A percentile compares a stretch with the other conserved stretches of the same genome.
Conservation (phyloP, 805 yeast species). For the Candida alai region DNA sequence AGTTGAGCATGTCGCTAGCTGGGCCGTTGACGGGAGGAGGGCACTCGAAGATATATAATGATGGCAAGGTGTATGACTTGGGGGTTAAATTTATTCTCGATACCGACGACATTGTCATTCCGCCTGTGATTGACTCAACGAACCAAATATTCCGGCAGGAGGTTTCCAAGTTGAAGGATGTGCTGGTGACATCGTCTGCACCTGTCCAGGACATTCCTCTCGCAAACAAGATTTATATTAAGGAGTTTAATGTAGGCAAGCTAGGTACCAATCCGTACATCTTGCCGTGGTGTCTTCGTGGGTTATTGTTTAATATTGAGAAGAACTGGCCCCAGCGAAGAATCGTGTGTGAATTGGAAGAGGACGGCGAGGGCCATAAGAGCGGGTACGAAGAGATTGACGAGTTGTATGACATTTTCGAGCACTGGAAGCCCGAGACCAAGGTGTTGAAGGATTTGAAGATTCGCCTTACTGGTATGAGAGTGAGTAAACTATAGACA, state of each 20-base stretch:
- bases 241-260: conserved; percentile 57
- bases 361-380: conserved; percentile 8
- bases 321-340: conserved; percentile 46
- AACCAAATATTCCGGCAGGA: conserved; percentile 2
- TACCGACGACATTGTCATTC: conserved; percentile 56
- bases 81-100: conserved; percentile 74
- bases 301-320: conserved; percentile 63
- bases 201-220: conserved; percentile 21
- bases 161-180: conserved; percentile 6
- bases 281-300: conserved; percentile 91
- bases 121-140: conserved; percentile 16
- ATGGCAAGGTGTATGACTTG: conserved; percentile 75
- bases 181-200: conserved; percentile 7
- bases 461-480: conserved; percentile 60
- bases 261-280: conserved; percentile 78
- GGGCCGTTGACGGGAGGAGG: conserved; percentile 96
- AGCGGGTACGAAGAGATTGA: conserved; percentile 53
- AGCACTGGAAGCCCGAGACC: conserved; percentile 82
- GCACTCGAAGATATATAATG: conserved; percentile 85
- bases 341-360: conserved; percentile 16
- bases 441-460: conserved; percentile 81
- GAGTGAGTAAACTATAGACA: conserved; percentile 33
- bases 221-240: conserved; percentile 34
- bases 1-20: conserved; percentile 66
- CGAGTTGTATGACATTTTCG: conserved; percentile 65